Conservation (phyloP, 352 stramenopile species). For the Globisporangium ultimum region DNA sequence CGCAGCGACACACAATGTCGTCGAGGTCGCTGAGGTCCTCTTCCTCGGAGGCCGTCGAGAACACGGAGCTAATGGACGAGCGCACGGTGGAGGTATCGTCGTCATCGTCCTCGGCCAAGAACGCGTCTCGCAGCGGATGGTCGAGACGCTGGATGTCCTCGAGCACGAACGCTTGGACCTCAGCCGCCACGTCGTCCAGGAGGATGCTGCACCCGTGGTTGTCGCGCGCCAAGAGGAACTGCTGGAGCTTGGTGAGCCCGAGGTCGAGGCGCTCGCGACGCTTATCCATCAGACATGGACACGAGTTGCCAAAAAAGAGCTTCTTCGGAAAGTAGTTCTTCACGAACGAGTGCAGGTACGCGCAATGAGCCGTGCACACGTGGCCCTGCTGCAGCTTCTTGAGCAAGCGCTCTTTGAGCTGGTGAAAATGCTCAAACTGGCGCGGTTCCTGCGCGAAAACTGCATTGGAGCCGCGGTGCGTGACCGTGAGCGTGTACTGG, state of each 20-base stretch:
- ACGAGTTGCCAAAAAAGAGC: constrained; percentile 15
- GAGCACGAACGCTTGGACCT: constrained; percentile 27
- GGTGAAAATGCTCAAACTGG: constrained; percentile 30
- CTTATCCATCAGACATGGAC: constrained; percentile 11
- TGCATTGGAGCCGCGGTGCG: not conserved
- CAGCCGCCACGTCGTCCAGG: constrained; percentile 17
- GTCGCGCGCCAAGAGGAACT: constrained; percentile 26
- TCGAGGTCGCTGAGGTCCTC: constrained; percentile 15
- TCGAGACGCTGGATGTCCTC: constrained; percentile 23
- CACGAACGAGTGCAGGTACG: constrained; percentile 25
- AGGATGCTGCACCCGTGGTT: constrained; percentile 34
- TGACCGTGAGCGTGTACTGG: not conserved
- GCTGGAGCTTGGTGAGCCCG: constrained; percentile 30
- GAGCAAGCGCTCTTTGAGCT: constrained; percentile 21
- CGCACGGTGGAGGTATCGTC: not conserved
- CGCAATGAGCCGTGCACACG: constrained; percentile 22
- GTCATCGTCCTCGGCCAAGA: not conserved
- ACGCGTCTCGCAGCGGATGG: constrained; percentile 19
- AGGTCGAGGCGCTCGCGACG: constrained; percentile 24
- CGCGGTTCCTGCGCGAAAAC: not conserved
- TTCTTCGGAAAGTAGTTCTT: constrained; percentile 27
- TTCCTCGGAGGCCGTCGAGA: constrained; percentile 25
- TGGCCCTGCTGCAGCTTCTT: constrained; percentile 18
- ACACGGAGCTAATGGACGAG: constrained; percentile 6
- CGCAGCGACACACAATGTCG: not conserved